Percentiles rank a stretch among this genome's conserved stretches.
Conservation (phyloP, 495 filamentous ascomycete genomes). For the Hyaloscypha variabilis region DNA sequence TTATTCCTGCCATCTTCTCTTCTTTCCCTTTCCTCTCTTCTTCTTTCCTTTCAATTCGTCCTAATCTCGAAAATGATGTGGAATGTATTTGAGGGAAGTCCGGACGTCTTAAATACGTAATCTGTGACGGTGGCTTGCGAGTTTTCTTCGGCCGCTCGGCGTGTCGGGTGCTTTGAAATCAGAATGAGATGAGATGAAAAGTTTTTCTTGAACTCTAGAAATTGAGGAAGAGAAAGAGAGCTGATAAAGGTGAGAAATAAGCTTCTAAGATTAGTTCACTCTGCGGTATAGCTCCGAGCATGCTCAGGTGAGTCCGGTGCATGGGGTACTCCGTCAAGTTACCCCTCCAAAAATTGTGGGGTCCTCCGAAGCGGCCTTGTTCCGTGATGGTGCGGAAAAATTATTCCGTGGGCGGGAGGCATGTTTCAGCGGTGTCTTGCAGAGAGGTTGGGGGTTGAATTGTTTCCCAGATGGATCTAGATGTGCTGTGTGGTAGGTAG, state of each 20-base stretch:
- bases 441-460: no score
- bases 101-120: not conserved
- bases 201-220: not conserved
- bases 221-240: not conserved
- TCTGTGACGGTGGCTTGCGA: not conserved
- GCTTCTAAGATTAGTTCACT: not conserved
- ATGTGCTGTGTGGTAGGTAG: no score
- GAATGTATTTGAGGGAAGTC: not conserved
- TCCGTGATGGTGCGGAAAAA: not conserved
- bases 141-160: not conserved
- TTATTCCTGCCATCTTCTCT: constrained; percentile 11
- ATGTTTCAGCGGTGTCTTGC: not conserved
- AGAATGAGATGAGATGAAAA: not conserved
- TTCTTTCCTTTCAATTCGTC: not conserved
- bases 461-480: no score
- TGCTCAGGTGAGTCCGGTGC: not conserved
- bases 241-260: not conserved
- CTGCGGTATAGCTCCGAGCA: not conserved
- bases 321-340: not conserved
- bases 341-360: not conserved
- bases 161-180: not conserved
- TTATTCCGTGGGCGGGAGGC: not conserved
- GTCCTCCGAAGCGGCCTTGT: not conserved
- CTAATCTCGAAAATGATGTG: no score
- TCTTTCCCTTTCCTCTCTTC: not conserved